Percentiles rank a stretch among this genome's conserved stretches.
These are phyloP conservation scores for Thelonectria rubi DNA, from an alignment of 2,329 filamentous ascomycete genomes.

Conservation along the genomic window DNA sequence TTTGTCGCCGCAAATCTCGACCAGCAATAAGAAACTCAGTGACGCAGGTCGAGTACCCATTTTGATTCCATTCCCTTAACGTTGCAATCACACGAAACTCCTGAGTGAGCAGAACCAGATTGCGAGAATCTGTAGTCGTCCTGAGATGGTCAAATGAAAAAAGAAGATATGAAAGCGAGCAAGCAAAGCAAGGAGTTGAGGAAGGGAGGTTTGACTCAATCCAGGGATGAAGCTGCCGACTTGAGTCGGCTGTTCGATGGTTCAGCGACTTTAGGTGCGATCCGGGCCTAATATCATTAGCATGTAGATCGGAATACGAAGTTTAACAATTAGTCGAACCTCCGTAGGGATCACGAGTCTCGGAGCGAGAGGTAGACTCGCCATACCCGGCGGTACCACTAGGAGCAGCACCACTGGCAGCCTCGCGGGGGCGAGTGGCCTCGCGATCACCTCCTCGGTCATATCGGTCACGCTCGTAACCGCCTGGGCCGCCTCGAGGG, in stretches of 20 bases:
- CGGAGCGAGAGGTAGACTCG: conserved; percentile 54
- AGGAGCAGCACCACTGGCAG: conserved; percentile 46
- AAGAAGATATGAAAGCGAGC: conserved; percentile 41
- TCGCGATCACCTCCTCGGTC: conserved; percentile 57
- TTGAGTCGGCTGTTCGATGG: conserved; percentile 24
- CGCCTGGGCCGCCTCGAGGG: conserved; percentile 49
- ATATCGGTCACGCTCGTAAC: conserved; percentile 60
- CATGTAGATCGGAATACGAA: conserved; percentile 23
- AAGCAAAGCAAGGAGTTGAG: conserved; percentile 40
- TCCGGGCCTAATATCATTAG: conserved; percentile 48
- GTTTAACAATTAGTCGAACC: conserved; percentile 46
- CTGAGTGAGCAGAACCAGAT: conserved; percentile 47
- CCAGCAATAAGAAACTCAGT: conserved; percentile 49
- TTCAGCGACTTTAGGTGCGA: conserved; percentile 38
- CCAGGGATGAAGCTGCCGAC: conserved; percentile 31
- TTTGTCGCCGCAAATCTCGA: conserved; percentile 49
- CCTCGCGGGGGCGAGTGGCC: conserved; percentile 51
- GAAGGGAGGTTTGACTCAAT: conserved; percentile 41
- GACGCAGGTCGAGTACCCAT: conserved; percentile 49
- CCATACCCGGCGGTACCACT: conserved; percentile 50
- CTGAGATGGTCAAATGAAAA: conserved; percentile 41
- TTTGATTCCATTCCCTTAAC: conserved; percentile 48
- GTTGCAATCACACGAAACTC: conserved; percentile 51
- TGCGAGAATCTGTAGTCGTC: conserved; percentile 42
- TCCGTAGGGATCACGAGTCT: conserved; percentile 56